Evolutionary conservation across 495 filamentous ascomycete genomes (phyloP), one percentile per base, ranked within the genome.

Genomic region (Staphylotrichum longicolle): DNA sequence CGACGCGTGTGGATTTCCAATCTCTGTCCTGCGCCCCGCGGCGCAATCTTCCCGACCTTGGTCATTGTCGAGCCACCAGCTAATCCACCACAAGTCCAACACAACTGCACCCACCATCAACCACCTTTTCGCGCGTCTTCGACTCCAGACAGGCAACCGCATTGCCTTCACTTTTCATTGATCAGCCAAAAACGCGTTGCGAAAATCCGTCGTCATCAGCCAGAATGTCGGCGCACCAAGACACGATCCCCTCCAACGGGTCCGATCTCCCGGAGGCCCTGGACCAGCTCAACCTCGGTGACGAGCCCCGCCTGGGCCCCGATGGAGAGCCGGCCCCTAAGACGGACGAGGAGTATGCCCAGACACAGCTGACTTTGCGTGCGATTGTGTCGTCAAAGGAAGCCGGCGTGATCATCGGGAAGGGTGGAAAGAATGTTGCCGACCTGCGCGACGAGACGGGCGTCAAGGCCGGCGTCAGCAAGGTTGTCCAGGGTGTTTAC

Each of bases 311-410:
- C 57, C 63, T 86, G 44, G 84, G 84, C 20, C 86, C 84, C 30
- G 87, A 91, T 55, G 83, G 88, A 45, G 88, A 91, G 66, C 77
- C 83, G 56, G 82, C 83, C 32, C 88, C 88, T 57, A 89, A 88
- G 81, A 96, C 93, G 41, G 95, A 98, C 63, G 93, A 98, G 66
- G 94, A 98, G 72, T 98, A 98, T 72, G 91, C 91, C 14, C 85
- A 91, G 74, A 83, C 91, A 15, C 88, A 91, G 74, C 80, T 98
- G 67, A 98, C 94, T 57, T 84, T 98, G 47, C 90, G 94, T 68
- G 95, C 94, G 58, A 98, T 98, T 70, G 95, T 98, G 67, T 95
- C 93, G 14, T 95, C 95, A 67, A 97, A 97, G 78, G 94, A 98
- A 76, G 94, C 94, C 57, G 94, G 94, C 66, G 90, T 98, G 59